These are phyloP conservation scores for Fusarium devonianum DNA, from an alignment of 2,329 filamentous ascomycete species.

Conservation along the genomic window DNA sequence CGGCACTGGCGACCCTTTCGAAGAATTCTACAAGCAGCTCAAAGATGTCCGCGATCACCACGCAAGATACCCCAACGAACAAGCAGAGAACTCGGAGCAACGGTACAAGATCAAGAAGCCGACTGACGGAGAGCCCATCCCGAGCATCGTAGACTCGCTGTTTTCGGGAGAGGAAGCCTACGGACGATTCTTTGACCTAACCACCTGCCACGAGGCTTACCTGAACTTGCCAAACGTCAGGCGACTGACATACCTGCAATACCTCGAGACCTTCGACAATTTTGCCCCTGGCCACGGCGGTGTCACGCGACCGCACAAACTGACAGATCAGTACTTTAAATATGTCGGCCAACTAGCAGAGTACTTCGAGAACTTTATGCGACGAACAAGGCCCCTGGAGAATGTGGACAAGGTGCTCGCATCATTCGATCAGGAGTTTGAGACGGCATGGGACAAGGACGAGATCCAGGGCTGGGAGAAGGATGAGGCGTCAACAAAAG, in stretches of 20 bases:
- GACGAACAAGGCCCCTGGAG: conserved; percentile 83
- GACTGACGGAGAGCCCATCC: conserved; percentile 67
- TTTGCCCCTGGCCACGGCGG: conserved; percentile 78
- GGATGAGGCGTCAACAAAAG: conserved; percentile 54
- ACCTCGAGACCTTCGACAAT: conserved; percentile 87
- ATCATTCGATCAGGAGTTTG: conserved; percentile 84
- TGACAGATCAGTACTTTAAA: conserved; percentile 90
- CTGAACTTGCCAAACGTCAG: conserved; percentile 89
- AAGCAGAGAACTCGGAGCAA: conserved; percentile 91
- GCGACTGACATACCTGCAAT: conserved; percentile 88
- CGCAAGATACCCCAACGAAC: conserved; percentile 89
- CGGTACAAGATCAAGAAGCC: conserved; percentile 79
- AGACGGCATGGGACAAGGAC: conserved; percentile 80
- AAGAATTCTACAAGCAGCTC: conserved; percentile 89
- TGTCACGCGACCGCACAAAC: conserved; percentile 81
- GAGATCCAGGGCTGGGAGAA: conserved; percentile 80
- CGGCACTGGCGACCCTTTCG: conserved; percentile 84
- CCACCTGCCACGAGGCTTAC: conserved; percentile 82
- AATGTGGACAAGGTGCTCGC: conserved; percentile 80
- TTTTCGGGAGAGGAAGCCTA: conserved; percentile 97
- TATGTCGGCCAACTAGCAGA: conserved; percentile 82
- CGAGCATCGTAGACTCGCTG: conserved; percentile 81
- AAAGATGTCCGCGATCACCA: conserved; percentile 86
- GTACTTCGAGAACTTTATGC: conserved; percentile 90
- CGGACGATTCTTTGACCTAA: conserved; percentile 91